Evolutionary conservation across 2,329 filamentous ascomycete species (phyloP), one percentile per base, ranked within the genome.

Genomic region (Xylariaceae sp.): DNA sequence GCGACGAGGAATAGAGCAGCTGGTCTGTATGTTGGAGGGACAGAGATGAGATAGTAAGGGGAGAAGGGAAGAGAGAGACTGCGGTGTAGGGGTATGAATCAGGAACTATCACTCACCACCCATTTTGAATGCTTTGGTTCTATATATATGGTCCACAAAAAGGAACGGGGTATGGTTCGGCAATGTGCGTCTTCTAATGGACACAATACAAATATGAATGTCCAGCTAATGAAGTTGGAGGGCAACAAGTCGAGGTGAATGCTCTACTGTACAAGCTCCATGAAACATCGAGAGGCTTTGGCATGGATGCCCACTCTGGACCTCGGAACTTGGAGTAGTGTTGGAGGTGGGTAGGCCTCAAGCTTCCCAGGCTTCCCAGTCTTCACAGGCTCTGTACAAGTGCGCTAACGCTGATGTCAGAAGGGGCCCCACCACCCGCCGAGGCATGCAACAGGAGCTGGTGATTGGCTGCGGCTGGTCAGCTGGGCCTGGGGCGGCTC

Each of bases 81-180:
- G 34, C 6, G 37, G 15, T 1, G 13, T 17, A 41, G 11, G n/a
- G 17, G 9, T n/a, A 36, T 4, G 41, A 12, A 30, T 29, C 37
- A 28, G 38, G 22, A 39, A 43, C 17, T 4, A 37, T n/a, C 4
- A 44, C 55, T 55, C 33, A 59, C 56, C 56, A 54, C 56, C 54
- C 56, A 59, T 59, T 40, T 44, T 57, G 42, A 33, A n/a, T 43
- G 37, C 44, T 29, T 45, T 46, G 39, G 17, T 26, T 34, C 34
- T 24, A 15, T n/a, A 28, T n/a, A 28, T 19, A 19, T 19, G 32
- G 30, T 47, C 46, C 46, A 43, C 43, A 40, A 44, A 41, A 48
- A 24, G 12, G 13, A 38, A 32, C 9, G 24, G 41, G 43, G 41
- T 36, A 37, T 24, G 16, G 22, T 4, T 9, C 30, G 15, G 30